Evolutionary conservation across 1,284 basidiomycete genomes (phyloP).

Genomic region (Tetrapyrgos nigripes): DNA sequence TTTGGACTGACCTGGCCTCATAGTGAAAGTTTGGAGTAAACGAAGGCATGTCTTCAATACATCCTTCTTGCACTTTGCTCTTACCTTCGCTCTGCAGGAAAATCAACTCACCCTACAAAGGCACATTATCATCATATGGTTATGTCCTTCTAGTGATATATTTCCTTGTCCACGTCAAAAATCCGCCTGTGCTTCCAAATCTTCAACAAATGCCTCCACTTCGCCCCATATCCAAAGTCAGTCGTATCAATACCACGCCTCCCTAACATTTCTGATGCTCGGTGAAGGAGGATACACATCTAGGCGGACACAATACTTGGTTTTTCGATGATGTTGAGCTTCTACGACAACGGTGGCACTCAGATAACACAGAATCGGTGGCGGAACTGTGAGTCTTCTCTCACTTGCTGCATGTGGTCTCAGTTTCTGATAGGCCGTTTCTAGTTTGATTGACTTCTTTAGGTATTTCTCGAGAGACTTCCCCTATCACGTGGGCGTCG

Average conservation of each 20-base stretch:
- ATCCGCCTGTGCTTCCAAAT: conserved; percentile 92
- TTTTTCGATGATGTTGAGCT: conserved; percentile 98
- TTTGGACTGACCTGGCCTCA: conserved; percentile 13
- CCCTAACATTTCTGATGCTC: conserved; percentile 24
- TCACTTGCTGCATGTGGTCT: not conserved
- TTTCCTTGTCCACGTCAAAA: conserved; percentile 97
- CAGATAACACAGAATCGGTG: conserved; percentile 91
- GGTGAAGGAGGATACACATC: conserved; percentile 81
- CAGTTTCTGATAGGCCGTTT: conserved; percentile 9
- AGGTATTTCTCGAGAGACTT: conserved; percentile 96
- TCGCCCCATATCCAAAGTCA: conserved; percentile 77
- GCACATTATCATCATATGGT: conserved; percentile 96
- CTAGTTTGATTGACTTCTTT: conserved; percentile 96
- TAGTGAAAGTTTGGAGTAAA: conserved; percentile 99
- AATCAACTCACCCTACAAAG: conserved; percentile 98
- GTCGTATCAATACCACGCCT: conserved; percentile 17
- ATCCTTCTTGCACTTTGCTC: not conserved
- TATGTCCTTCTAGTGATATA: conserved; percentile 98
- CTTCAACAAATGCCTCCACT: conserved; percentile 89
- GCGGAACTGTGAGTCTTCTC: conserved; percentile 79
- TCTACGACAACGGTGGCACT: conserved; percentile 90
- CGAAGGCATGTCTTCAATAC: conserved; percentile 65
- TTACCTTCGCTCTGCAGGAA: conserved; percentile 58
- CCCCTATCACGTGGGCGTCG: conserved; percentile 89
- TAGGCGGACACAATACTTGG: conserved; percentile 88